Base-by-base conservation (phyloP, 2,329 filamentous ascomycete species). In the Lasiodiplodia sp. region DNA sequence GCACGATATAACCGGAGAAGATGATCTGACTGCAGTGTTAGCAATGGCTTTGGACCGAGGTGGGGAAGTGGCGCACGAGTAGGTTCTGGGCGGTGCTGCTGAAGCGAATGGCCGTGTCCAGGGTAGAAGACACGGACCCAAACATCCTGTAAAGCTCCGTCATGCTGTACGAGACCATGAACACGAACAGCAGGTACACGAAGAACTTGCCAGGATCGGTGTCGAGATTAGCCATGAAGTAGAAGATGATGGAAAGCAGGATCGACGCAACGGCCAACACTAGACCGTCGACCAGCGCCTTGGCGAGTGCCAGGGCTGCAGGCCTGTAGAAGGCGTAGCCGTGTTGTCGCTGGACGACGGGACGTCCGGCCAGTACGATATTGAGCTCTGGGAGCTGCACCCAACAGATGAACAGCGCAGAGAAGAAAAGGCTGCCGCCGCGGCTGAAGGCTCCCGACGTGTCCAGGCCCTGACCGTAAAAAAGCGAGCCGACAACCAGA, bases 281-380 rank as follows among this genome's bases (percentile, higher is more conserved):
- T 0, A 87, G 85, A 1, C 86, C 78, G 69, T 87, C 85, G 10
- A 83, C 82, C n/a, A 81, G 37, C 91, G 71, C 78, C 94, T 95
- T 84, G 92, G 96, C 38, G 86, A 81, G 72, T 93, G 84, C 14
- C 86, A 82, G 75, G 91, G 93, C 91, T 7, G 91, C 93, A 0
- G 94, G 93, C 74, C 96, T 93, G 75, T 96, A 96, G 31, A 97
- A 86, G n/a, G 93, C 93, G 76, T 91, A 73, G 97, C 96, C 0
- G 92, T 91, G 31, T 89, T 84, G 21, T 88, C 88, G 12, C 78
- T 81, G 72, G 89, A 91, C 0, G 87, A 71, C 84, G 2, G 91
- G 75, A 2, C 51, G 51, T 5, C 8, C 11, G 6, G 10, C 10
- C 7, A 25, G 28, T 8, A 53, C 21, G 51, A 25, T 12, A 7